These are phyloP conservation scores for Cladorrhinum samala DNA, from an alignment of 495 filamentous ascomycete genomes.

Conservation along the genomic window DNA sequence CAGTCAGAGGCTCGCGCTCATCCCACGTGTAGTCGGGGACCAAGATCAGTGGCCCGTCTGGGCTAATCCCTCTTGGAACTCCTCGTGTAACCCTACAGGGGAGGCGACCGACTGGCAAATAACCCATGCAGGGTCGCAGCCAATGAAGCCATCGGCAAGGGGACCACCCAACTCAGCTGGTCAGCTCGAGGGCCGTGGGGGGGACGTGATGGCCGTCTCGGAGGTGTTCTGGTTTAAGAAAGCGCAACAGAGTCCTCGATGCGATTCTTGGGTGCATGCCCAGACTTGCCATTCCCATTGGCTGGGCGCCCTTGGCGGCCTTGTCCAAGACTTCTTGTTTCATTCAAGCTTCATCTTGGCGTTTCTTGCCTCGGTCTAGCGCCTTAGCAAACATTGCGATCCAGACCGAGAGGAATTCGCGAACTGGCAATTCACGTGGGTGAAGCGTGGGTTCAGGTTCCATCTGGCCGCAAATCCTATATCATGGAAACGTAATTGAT, in stretches of 20 bases:
- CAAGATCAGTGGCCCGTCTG: background rate
- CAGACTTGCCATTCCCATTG: background rate
- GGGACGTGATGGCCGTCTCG: background rate
- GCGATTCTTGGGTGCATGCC: background rate
- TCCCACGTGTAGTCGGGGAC: background rate
- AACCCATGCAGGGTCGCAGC: background rate
- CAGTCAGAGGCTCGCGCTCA: background rate
- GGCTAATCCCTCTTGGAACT: background rate
- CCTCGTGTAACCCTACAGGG: background rate
- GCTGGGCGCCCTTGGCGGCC: background rate
- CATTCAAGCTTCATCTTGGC: background rate
- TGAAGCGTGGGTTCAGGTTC: background rate
- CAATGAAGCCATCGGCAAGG: background rate
- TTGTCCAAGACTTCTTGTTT: slow-evolving; percentile 1
- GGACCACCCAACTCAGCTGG: background rate
- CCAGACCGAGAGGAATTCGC: too few relatives aligned
- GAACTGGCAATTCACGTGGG: background rate
- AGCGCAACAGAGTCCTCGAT: background rate
- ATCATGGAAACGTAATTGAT: too few relatives aligned
- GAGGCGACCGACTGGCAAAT: background rate
- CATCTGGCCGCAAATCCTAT: too few relatives aligned
- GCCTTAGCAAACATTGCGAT: background rate
- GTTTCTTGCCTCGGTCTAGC: background rate
- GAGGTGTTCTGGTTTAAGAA: background rate
- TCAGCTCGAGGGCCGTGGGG: background rate